phyloP scores from a whole-genome alignment of 441 rosid genomes.

The Erodium texanum region DNA sequence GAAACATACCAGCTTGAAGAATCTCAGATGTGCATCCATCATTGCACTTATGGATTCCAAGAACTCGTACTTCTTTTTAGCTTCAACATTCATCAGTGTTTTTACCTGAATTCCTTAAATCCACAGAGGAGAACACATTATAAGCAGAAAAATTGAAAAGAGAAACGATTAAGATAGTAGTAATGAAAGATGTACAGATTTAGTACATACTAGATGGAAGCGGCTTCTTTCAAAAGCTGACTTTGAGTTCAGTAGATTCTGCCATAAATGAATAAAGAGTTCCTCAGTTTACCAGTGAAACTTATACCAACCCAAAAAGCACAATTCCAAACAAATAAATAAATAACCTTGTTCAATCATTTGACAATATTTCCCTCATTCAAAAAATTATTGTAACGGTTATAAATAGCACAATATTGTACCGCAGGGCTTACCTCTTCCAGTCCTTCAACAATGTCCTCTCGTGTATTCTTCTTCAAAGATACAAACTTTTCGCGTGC shows the following conservation, averaged over 20 bases:
- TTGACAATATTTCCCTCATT: too few species aligned
- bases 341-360: too few species aligned
- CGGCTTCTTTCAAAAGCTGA: constrained; percentile 86
- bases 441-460: constrained; percentile 63
- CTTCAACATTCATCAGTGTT: constrained; percentile 66
- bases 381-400: too few species aligned
- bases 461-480: constrained; percentile 71
- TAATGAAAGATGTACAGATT: constrained; percentile 10
- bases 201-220: constrained; percentile 67
- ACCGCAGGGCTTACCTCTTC: constrained; percentile 60
- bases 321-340: too few species aligned
- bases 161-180: constrained; percentile 8
- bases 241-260: constrained; percentile 85
- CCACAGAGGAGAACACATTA: constrained; percentile 24
- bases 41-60: constrained; percentile 87
- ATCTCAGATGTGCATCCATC: constrained; percentile 86
- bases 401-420: neutral
- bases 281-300: neutral
- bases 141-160: constrained; percentile 15
- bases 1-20: constrained; percentile 63
- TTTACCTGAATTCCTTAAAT: constrained; percentile 78
- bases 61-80: constrained; percentile 84
- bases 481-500: constrained; percentile 85
- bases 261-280: constrained; percentile 20
- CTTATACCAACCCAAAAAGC: too few species aligned